Percentiles rank a stretch among this genome's conserved stretches.
Conservation (phyloP, 345 rosid species). For the Brassica juncea region DNA sequence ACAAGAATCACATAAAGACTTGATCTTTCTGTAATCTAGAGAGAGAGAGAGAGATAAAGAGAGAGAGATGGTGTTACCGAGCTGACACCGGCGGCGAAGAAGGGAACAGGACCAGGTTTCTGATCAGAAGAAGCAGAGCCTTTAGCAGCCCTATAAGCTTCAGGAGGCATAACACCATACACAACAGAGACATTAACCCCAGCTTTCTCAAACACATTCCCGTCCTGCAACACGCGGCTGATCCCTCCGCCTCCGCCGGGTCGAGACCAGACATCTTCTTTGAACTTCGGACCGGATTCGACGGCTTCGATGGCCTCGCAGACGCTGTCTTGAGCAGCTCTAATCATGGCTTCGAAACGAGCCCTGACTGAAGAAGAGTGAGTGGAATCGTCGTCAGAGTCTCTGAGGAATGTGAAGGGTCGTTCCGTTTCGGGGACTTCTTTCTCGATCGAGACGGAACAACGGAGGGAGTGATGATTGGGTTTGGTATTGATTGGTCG, state of each 20-base stretch:
- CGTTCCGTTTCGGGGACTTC: constrained; percentile 66
- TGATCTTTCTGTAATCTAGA: neutral
- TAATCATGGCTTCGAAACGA: constrained; percentile 88
- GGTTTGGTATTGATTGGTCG: constrained; percentile 24
- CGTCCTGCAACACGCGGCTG: constrained; percentile 88
- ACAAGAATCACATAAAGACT: constrained; percentile 14
- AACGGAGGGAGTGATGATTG: constrained; percentile 24
- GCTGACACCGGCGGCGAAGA: constrained; percentile 97
- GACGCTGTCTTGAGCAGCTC: constrained; percentile 79
- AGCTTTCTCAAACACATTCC: constrained; percentile 94
- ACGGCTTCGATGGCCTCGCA: constrained; percentile 70
- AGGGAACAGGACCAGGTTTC: constrained; percentile 79
- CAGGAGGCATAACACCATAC: constrained; percentile 95
- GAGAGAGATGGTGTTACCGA: constrained; percentile 52
- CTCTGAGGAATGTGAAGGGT: constrained; percentile 71
- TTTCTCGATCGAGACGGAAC: constrained; percentile 67
- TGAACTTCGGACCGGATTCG: constrained; percentile 66
- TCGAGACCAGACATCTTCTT: constrained; percentile 95
- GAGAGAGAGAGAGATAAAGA: neutral
- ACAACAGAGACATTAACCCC: constrained; percentile 94
- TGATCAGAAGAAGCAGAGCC: constrained; percentile 57
- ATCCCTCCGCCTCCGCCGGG: constrained; percentile 99
- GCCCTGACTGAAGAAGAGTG: constrained; percentile 55
- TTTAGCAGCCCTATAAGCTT: constrained; percentile 93
- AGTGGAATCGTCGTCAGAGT: constrained; percentile 55